These are phyloP conservation scores for Cunninghamia lanceolata DNA, from an alignment of 75 land plant species.

Conservation along the genomic window DNA sequence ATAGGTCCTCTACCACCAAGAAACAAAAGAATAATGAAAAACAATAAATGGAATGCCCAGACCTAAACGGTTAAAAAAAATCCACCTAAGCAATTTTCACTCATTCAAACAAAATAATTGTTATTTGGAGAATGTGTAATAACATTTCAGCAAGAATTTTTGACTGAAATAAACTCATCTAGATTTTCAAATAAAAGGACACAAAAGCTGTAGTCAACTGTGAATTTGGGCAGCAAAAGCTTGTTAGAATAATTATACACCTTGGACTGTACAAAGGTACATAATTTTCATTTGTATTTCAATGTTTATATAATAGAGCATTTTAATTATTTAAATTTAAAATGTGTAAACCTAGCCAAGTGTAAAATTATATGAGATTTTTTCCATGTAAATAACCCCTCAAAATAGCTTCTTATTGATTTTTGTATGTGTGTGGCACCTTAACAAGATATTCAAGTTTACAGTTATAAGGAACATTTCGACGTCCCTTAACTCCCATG, in stretches of 20 bases:
- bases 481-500: neutral
- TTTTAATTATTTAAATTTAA: neutral
- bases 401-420: too few relatives aligned
- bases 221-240: neutral
- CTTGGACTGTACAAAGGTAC: neutral
- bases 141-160: too few relatives aligned
- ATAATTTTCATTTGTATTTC: neutral
- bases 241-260: neutral
- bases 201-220: neutral
- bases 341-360: neutral
- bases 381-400: neutral
- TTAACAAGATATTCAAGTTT: neutral
- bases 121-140: too few relatives aligned
- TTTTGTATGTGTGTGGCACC: neutral
- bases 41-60: neutral
- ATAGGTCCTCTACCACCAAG: neutral
- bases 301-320: neutral
- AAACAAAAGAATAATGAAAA: too few relatives aligned
- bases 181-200: neutral
- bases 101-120: too few relatives aligned
- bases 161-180: neutral
- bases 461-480: neutral
- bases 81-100: too few relatives aligned
- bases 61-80: too few relatives aligned
- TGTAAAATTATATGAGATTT: neutral